Percentiles rank a stretch among this genome's conserved stretches.
These are phyloP conservation scores for Myxozyma monticola DNA, from an alignment of 805 yeast species.

Conservation along the genomic window DNA sequence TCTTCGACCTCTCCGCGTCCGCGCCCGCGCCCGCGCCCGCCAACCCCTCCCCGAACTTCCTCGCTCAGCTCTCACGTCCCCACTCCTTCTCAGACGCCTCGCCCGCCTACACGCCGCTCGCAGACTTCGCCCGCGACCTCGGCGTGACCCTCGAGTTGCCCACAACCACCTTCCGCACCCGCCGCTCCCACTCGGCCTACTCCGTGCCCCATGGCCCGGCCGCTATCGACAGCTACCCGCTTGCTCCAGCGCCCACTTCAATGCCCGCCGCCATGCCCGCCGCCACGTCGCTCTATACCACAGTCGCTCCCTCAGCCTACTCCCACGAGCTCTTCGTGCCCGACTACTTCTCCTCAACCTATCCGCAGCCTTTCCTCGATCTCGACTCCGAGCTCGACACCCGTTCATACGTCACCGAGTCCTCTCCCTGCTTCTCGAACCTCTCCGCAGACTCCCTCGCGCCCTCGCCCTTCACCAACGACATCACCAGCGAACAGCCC, in stretches of 20 bases:
- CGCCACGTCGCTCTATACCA: background rate
- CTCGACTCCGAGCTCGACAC: too few species aligned
- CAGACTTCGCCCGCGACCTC: slow-evolving; percentile 6
- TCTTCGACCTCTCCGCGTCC: too few species aligned
- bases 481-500: too few species aligned
- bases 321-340: background rate
- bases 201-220: background rate
- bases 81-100: background rate
- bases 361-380: background rate
- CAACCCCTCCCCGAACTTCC: background rate
- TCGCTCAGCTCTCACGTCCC: background rate
- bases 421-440: background rate
- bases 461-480: background rate
- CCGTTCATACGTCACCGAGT: background rate
- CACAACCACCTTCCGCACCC: slow-evolving; percentile 1
- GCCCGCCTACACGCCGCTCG: background rate
- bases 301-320: background rate
- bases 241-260: background rate
- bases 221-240: background rate
- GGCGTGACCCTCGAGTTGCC: slow-evolving; percentile 1
- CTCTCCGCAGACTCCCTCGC: background rate
- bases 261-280: background rate
- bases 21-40: background rate
- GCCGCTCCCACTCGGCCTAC: slow-evolving; percentile 7
- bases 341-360: background rate